Conservation (phyloP, 2,329 filamentous ascomycete genomes). For the Biscogniauxia sp. region DNA sequence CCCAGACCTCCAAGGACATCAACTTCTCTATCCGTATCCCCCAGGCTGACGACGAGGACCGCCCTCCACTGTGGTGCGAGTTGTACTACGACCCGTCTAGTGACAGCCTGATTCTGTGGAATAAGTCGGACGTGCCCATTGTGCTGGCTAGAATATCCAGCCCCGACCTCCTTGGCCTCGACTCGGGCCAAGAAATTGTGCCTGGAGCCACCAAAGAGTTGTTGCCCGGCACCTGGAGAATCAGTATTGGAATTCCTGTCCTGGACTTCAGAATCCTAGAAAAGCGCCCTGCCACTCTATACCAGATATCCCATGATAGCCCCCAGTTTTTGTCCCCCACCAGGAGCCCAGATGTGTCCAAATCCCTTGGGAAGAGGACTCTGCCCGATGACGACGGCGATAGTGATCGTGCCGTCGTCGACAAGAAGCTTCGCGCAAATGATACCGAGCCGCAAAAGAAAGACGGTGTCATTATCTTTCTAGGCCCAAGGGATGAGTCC, state of each 20-base stretch:
- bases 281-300: constrained; percentile 46
- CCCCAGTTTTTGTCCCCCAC: constrained; percentile 27
- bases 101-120: constrained; percentile 56
- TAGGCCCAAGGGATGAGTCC: constrained; percentile 48
- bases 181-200: constrained; percentile 44
- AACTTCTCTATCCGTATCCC: constrained; percentile 59
- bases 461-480: constrained; percentile 55
- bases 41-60: constrained; percentile 39
- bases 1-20: constrained; percentile 58
- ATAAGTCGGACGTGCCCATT: constrained; percentile 54
- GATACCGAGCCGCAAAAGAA: constrained; percentile 31
- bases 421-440: constrained; percentile 42
- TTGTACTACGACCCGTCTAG: constrained; percentile 59
- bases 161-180: constrained; percentile 38
- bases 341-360: constrained; percentile 35
- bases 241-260: constrained; percentile 49
- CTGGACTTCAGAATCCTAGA: constrained; percentile 59
- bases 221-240: constrained; percentile 56
- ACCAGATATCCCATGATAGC: constrained; percentile 32
- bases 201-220: constrained; percentile 46
- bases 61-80: constrained; percentile 57
- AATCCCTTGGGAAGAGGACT: constrained; percentile 51
- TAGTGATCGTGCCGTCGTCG: constrained; percentile 27
- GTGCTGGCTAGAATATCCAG: constrained; percentile 46
- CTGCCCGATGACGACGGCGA: constrained; percentile 45